These are phyloP conservation scores for Russula lepida DNA, from an alignment of 768 basidiomycete species.

Conservation along the genomic window DNA sequence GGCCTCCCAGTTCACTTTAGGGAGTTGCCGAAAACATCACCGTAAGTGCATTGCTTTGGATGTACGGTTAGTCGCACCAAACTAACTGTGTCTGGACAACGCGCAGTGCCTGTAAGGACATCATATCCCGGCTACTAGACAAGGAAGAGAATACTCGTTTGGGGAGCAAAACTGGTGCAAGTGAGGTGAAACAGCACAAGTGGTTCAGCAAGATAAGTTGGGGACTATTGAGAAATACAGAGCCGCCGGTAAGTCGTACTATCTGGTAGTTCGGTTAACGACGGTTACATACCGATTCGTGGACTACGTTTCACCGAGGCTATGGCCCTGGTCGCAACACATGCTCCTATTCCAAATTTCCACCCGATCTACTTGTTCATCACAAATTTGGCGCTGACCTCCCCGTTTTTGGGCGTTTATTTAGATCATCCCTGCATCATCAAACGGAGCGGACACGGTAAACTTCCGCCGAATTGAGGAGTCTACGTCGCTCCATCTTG, in stretches of 20 bases:
- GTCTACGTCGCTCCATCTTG: conserved; percentile 84
- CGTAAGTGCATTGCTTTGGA: conserved; percentile 10
- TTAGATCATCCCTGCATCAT: conserved; percentile 74
- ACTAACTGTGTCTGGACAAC: conserved; percentile 10
- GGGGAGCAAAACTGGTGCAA: conserved; percentile 90
- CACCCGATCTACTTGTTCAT: neutral
- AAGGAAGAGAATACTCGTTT: conserved; percentile 85
- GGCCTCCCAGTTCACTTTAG: conserved; percentile 79
- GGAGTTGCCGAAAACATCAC: conserved; percentile 69
- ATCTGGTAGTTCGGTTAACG: neutral
- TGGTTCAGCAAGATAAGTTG: conserved; percentile 97
- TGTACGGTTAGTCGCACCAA: neutral
- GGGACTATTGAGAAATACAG: conserved; percentile 87
- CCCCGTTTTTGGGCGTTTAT: conserved; percentile 2
- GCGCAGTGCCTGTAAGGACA: conserved; percentile 76
- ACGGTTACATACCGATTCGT: neutral
- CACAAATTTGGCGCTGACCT: neutral
- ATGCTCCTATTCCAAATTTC: neutral
- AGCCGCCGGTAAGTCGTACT: conserved; percentile 69
- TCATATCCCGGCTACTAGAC: conserved; percentile 78
- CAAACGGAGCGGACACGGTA: conserved; percentile 72
- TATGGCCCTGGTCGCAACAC: neutral
- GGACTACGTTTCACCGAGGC: neutral
- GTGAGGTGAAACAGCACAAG: conserved; percentile 97
- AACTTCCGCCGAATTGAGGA: conserved; percentile 91